phyloP scores from a whole-genome alignment of 305 asterid species.

The Caryopteris hybrid region DNA sequence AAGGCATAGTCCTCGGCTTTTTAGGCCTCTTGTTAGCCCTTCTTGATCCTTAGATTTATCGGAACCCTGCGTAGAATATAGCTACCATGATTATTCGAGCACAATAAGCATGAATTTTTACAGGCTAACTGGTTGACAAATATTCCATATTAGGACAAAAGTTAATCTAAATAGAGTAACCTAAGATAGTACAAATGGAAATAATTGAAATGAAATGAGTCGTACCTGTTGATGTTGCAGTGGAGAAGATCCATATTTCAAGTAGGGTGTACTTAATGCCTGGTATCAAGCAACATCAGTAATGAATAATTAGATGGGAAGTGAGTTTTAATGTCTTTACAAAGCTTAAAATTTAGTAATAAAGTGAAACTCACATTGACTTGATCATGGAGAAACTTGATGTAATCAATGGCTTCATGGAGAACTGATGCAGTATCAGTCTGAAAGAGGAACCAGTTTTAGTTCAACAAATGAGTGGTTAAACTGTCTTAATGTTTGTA shows the following conservation, averaged over 20 bases:
- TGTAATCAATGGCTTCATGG: slow-evolving; percentile 84
- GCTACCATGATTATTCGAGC: background rate
- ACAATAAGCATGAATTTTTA: background rate
- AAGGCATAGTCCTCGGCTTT: slow-evolving; percentile 69
- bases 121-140: background rate
- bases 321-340: background rate
- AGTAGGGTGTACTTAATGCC: slow-evolving; percentile 52
- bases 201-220: background rate
- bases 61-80: slow-evolving; percentile 26
- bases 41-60: slow-evolving; percentile 35
- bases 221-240: slow-evolving; percentile 38
- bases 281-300: slow-evolving; percentile 18
- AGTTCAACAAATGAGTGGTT: background rate
- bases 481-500: background rate
- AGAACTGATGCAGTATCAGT: slow-evolving; percentile 96
- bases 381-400: slow-evolving; percentile 87
- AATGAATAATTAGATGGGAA: background rate
- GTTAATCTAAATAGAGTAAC: background rate
- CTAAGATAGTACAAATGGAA: background rate
- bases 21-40: slow-evolving; percentile 41
- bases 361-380: slow-evolving; percentile 48
- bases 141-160: background rate
- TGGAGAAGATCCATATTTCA: slow-evolving; percentile 39
- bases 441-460: slow-evolving; percentile 28
- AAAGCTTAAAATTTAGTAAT: background rate